Base-by-base conservation (phyloP, 306 rosid genomes). In the Medicago ruthenica region DNA sequence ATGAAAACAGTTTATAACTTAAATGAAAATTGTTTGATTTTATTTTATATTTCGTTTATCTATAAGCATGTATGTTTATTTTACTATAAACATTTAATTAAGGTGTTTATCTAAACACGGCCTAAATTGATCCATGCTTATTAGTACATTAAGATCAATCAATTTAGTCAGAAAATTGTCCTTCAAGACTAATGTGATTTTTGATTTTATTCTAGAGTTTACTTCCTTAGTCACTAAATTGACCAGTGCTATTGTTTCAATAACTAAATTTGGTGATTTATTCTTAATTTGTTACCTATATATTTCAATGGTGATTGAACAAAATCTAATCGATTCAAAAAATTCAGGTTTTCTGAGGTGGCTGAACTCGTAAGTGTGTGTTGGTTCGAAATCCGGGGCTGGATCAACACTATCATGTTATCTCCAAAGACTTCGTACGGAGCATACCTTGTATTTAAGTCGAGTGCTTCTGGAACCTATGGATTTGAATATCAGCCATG, bases 301-400 rank as follows among this genome's bases (percentile, higher is more conserved):
- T 20, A n/a, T n/a, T n/a, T n/a, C n/a, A n/a, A 21, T 20, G 5
- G 8, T 4, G 15, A 58, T 75, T 18, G 53, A 63, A 12, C 14
- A 75, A 21, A 50, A 11, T 44, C 40, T 66, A 74, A 42, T 8
- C 59, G 20, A 15, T 70, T 22, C 39, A 1, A 16, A 47, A 59
- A 34, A 0, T 65, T 79, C 79, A 90, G 95, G 88, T 93, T 93
- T 80, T 68, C 83, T 5, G 91, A 87, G 84, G 88, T 86, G 21
- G 97, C 92, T 0, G 90, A 89, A 79, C 93, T 93, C 1, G 48
- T 81, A 15, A 40, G 70, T 3, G 97, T 93, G 34, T 93, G 98
- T 16, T 93, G 98, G 98, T 76, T 93, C 17, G 97, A 93, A 83
- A 84, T 93, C 44, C 76, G 88, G 2, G 96, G 93, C 21, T 62